Base-by-base conservation (phyloP, 306 rosid genomes). In the Phaseolus lunatus region DNA sequence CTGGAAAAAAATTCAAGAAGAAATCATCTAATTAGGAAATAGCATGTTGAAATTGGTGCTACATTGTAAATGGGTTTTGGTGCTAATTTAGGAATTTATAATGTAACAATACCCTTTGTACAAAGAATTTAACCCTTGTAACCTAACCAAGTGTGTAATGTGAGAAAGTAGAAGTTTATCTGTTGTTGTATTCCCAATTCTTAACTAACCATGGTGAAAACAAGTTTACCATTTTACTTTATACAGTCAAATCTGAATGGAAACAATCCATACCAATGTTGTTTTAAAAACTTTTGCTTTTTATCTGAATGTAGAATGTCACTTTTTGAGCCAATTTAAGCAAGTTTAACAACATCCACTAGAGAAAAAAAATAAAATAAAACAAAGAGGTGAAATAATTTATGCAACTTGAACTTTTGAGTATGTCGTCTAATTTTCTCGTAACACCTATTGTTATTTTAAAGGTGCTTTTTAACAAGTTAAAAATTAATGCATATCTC, bases 1-100 rank as follows among this genome's bases (percentile, higher is more conserved):
- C 35, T 14, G 58, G 41, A 35, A 37, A 78, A 45, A 53, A 77
- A 29, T 37, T 66, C 53, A 68, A 80, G 61, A 43, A 59, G 37
- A 68, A 63, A 14, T 47, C 35, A 41, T 67, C 50, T 41, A 73
- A 22, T 58, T 73, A 50, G 43, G 59, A 29, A 37, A 72, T 52
- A 16, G 24, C 44, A 80, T 73, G 35, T 47, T 67, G 61, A 37
- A 39, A 29, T n/a, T 33, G 44, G 7, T 18, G 27, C 24, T 69
- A 64, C 58, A 7, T 24, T 65, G 75, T 11, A 22, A 76, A 75
- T 9, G 27, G 65, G 5, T 54, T 22, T 69, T 37, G 6, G 59
- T 61, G 53, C 44, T 72, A 37, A 31, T 52, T 71, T 44, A 9
- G 39, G 37, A 63, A 23, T 57, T 54, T 15, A 26, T 52, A 20